A percentile compares a stretch with the other conserved stretches of the same genome.
phyloP scores from a whole-genome alignment of 306 rosid species.

The Potentilla sterilis region DNA sequence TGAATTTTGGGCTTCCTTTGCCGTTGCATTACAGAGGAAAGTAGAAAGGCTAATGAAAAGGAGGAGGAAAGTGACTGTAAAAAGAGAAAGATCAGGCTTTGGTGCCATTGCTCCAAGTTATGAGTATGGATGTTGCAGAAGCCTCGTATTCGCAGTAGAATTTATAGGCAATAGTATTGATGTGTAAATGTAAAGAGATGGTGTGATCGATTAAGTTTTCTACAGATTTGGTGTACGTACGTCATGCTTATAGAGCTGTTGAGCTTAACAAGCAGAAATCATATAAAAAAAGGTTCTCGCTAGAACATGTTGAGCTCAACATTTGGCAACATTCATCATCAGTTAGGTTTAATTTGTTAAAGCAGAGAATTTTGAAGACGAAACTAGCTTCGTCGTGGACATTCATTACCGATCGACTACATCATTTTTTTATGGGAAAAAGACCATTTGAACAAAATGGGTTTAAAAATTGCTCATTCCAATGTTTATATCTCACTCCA shows the following conservation, averaged over 20 bases:
- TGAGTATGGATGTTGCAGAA: neutral
- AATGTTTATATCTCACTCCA: too few relatives aligned
- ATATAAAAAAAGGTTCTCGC: too few relatives aligned
- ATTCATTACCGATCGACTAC: too few relatives aligned
- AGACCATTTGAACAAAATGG: too few relatives aligned
- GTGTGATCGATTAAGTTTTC: neutral
- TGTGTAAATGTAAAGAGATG: neutral
- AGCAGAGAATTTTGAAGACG: too few relatives aligned
- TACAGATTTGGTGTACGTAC: neutral
- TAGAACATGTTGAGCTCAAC: neutral
- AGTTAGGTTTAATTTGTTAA: too few relatives aligned
- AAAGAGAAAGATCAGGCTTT: constrained; percentile 3
- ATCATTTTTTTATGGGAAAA: too few relatives aligned
- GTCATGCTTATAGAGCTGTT: neutral
- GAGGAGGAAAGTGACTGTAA: neutral
- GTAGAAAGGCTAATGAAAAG: neutral
- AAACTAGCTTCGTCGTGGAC: too few relatives aligned
- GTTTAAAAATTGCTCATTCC: too few relatives aligned
- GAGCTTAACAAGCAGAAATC: neutral
- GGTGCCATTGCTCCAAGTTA: constrained; percentile 17
- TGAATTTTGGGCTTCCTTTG: neutral
- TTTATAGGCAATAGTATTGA: neutral
- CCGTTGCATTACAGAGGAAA: constrained; percentile 3
- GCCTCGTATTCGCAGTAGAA: neutral
- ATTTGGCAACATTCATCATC: neutral